Base-by-base conservation (phyloP, 768 basidiomycete genomes). In the Thelephora aurantiotincta region DNA sequence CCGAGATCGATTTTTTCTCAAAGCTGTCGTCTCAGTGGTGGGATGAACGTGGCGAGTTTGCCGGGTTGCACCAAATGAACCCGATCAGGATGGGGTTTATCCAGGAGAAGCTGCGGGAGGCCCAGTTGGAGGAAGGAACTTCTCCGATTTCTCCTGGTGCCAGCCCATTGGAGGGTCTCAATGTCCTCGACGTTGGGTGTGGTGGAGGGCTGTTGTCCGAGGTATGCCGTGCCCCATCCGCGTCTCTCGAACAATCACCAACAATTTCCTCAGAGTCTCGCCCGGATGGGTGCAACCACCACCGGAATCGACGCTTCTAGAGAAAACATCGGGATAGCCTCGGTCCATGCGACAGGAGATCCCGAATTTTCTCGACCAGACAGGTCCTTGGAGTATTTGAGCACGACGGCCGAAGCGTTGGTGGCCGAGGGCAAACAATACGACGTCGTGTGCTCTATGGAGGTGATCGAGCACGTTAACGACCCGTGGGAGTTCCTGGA, bases 391-490 rank as follows among this genome's bases (percentile, higher is more conserved):
- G 62, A 68, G 0, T 98, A 97, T 65, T 65, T 75, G 6, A 78
- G 86, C 56, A 70, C 75, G 0, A 70, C 84, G 0, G 89, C 84
- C 0, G 92, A 97, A 58, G 70, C 70, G 0, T 72, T 99, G 3
- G 64, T 87, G 13, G 55, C 50, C 0, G 46, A 44, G 23, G 58
- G 71, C 11, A 72, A 71, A 54, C 76, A 76, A 45, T 98, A 82
- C 59, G 94, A 98, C 60, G 75, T 92, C 18, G 92, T 99, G 12
- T 96, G 91, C 60, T 86, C 92, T 9, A 89, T 98, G 89, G 96
- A 99, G 63, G 94, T 99, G 6, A 60, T 99, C 26, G 96, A 99
- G 65, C 96, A 99, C 58, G 96, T 99, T 45, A 87, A 96, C 59
- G 82, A 94, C 57, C 93, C 96, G 1, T 70, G 76, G 6, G 71